Evolutionary conservation across 805 yeast genomes (phyloP), one percentile per base, ranked within the genome.

Genomic region (Scheffersomyces spartinae): DNA sequence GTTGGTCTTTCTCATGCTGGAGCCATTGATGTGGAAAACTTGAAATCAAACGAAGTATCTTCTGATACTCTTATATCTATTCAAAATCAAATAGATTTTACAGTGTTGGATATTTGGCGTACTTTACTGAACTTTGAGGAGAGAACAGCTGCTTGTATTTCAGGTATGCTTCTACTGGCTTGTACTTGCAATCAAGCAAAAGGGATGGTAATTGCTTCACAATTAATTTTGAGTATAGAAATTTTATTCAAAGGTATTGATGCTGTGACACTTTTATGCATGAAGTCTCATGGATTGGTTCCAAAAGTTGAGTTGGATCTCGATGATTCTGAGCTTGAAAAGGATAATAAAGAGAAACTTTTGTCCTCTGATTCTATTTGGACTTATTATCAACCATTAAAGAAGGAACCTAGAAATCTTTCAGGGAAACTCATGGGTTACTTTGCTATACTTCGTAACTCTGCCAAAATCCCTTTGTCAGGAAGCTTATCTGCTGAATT

Each of bases 341-440:
- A 7, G 7, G 21, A 19, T 9, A 13, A 19, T 7, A 13, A 19
- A 17, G 9, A 9, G n/a, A 9, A 17, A 17, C 9, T n/a, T n/a
- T 9, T n/a, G 19, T 9, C 19, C 9, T 17, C 19, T 9, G 19
- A 9, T n/a, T 9, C 9, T 9, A n/a, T n/a, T 17, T 9, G 19
- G 19, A 9, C 9, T 17, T 9, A 9, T 17, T 9, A 9, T 17
- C 9, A 9, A 17, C 19, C 19, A 17, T 43, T 70, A 18, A 52
- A 55, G 15, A 69, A 58, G 28, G 83, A 82, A 49, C 95, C 98
- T 8, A 67, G 94, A 43, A 80, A 80, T 26, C 64, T 91, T 25
- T 80, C 95, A 6, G 85, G 94, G 5, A 86, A 85, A 46, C 64
- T 91, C 6, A 86, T 91, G 78, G 74, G 83, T 25, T 88, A 84